Evolutionary conservation across 768 basidiomycete genomes (phyloP).

Genomic region (Rhodotorula kratochvilovae): DNA sequence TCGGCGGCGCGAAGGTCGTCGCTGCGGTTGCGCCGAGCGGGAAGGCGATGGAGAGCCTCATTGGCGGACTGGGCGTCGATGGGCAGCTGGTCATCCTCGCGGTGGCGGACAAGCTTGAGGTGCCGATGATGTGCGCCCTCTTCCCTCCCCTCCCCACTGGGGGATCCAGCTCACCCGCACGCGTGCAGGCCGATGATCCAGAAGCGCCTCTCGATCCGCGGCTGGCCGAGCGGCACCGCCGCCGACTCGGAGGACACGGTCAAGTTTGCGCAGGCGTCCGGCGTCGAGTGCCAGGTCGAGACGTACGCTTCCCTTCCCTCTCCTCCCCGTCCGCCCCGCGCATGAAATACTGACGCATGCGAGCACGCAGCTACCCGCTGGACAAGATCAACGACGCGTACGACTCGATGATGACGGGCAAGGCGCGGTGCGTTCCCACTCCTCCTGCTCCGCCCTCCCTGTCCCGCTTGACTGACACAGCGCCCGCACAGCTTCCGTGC

Average conservation of each 20-base stretch:
- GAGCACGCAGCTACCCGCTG: conserved; percentile 22
- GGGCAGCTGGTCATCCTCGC: conserved; percentile 38
- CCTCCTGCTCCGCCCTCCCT: too few species aligned
- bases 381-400: conserved; percentile 37
- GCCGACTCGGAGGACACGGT: conserved; percentile 33
- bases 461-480: too few species aligned
- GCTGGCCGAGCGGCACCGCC: conserved; percentile 32
- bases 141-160: too few species aligned
- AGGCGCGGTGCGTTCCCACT: conserved; percentile 8
- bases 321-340: neutral
- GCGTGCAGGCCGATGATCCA: conserved; percentile 32
- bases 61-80: conserved; percentile 28
- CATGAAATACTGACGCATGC: conserved; percentile 18
- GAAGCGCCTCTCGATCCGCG: conserved; percentile 38
- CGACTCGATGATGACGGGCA: conserved; percentile 36
- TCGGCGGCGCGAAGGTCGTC: conserved; percentile 51
- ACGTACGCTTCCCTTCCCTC: conserved; percentile 14
- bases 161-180: too few species aligned
- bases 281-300: conserved; percentile 29
- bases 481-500: conserved; percentile 1
- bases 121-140: conserved; percentile 16
- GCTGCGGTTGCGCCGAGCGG: conserved; percentile 33
- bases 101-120: conserved; percentile 12
- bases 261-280: conserved; percentile 28
- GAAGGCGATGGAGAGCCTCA: conserved; percentile 21